Conservation (phyloP, 2,329 filamentous ascomycete genomes). For the Arthrobotrys musiformis region DNA sequence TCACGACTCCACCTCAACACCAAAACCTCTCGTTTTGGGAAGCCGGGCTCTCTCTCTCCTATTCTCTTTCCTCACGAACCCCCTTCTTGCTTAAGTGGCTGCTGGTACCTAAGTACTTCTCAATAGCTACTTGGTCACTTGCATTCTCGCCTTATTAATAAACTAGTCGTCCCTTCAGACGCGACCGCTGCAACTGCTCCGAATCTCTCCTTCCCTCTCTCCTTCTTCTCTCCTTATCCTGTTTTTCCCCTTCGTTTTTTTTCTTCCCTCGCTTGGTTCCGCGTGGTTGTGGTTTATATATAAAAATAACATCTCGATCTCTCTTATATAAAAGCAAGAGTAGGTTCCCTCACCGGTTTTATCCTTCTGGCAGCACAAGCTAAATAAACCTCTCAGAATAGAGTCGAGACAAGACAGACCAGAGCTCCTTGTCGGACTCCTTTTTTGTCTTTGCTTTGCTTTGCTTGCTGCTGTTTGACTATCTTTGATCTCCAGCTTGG, state of each 20-base stretch:
- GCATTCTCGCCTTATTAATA: constrained; percentile 12
- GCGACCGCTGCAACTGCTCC: constrained; percentile 21
- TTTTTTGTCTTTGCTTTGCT: neutral
- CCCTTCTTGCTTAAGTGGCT: neutral
- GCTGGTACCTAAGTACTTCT: no score
- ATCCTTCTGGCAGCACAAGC: neutral
- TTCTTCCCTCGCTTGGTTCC: constrained; percentile 2
- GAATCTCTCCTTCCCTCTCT: neutral
- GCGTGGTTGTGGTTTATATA: no score
- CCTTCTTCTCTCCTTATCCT: constrained; percentile 17
- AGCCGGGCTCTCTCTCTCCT: constrained; percentile 20
- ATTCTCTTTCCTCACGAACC: constrained; percentile 20
- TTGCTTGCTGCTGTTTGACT: neutral
- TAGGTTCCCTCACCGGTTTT: constrained; percentile 2
- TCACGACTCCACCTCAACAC: constrained; percentile 26
- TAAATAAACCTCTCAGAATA: constrained; percentile 12
- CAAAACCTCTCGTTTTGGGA: constrained; percentile 33
- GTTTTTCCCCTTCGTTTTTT: constrained; percentile 6
- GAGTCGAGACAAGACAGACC: constrained; percentile 2
- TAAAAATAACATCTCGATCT: no score
- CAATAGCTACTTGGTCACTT: no score
- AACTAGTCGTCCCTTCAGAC: constrained; percentile 19
- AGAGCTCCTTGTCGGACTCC: constrained; percentile 7
- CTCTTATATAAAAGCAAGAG: neutral
- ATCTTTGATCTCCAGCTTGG: neutral